Conservation (phyloP, 371 early-diverging fungal genomes). For the Mucor indicus region DNA sequence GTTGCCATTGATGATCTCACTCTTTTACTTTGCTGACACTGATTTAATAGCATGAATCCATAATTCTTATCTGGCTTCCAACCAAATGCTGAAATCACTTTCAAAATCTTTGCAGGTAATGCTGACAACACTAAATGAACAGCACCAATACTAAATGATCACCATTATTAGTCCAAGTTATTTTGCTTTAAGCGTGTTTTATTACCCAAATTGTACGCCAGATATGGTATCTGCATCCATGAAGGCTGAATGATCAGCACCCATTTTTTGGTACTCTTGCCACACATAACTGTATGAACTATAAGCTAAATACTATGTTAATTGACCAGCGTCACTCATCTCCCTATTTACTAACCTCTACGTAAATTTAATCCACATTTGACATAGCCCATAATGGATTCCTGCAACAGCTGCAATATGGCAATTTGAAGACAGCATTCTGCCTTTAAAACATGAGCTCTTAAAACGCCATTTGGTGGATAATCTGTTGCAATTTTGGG, state of each 20-base stretch:
- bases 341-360: slow-evolving; percentile 13
- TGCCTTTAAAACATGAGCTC: slow-evolving; percentile 58
- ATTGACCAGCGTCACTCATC: neutral
- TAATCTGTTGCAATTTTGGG: slow-evolving; percentile 5
- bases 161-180: neutral
- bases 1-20: slow-evolving; percentile 58
- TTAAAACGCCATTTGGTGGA: slow-evolving; percentile 53
- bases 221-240: slow-evolving; percentile 49
- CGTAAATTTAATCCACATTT: slow-evolving; percentile 54
- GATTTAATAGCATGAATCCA: slow-evolving; percentile 54
- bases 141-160: slow-evolving; percentile 49
- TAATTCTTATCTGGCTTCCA: slow-evolving; percentile 58
- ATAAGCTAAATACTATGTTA: slow-evolving; percentile 22
- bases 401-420: slow-evolving; percentile 54
- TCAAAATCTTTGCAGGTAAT: slow-evolving; percentile 56
- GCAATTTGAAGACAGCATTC: slow-evolving; percentile 59
- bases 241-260: slow-evolving; percentile 24
- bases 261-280: slow-evolving; percentile 48
- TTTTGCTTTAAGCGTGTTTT: neutral
- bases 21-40: slow-evolving; percentile 49
- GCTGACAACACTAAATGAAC: slow-evolving; percentile 59
- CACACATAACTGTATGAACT: slow-evolving; percentile 44
- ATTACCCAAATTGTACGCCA: slow-evolving; percentile 49
- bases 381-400: slow-evolving; percentile 57
- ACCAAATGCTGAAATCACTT: slow-evolving; percentile 52